Evolutionary conservation across 2,329 filamentous ascomycete species (phyloP), one percentile per base, ranked within the genome.

Genomic region (Paecilomyces sp.): DNA sequence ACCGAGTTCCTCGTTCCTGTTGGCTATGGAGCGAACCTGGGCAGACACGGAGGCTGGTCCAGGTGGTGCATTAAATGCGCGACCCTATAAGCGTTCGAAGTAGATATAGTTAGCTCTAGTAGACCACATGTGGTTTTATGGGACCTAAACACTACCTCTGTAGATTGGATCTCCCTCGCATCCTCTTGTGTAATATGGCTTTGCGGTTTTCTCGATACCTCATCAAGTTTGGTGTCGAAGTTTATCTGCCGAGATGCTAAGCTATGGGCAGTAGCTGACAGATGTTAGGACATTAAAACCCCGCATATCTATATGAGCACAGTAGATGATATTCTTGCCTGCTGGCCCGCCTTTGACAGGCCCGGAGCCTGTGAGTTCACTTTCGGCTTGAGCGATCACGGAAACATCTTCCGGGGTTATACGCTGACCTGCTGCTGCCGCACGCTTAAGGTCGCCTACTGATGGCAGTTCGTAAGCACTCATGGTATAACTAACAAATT

Each of bases 381-480:
- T 70, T 56, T 74, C 72, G 1, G 64, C 69, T 24, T 72, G 71
- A 2, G 70, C 67, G 34, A 72, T 73, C 6, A 62, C 61, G 11
- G 71, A 72, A 5, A 71, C 70, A 58, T 74, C 70, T 55, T 68
- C 68, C 5, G 67, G 58, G 0, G 70, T 72, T 55, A 74, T 73
- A 36, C 70, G 69, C 53, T 74, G 69, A 24, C 70, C 70, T 15
- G 62, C 59, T 54, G 72, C 69, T 9, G 63, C 71, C 12, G 69
- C 70, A 22, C 68, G 68, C 57, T 72, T 72, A 24, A 72, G 62
- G 34, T 73, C 70, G 3, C 62, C 61, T 28, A 74, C 65, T 18
- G 68, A 66, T 9, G 70, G 70, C 18, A 72, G 63, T 55, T 72
- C 66, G 52, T 59, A 53, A 30, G 7, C 51, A 30, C 15, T 30